phyloP scores from a whole-genome alignment of 73 alveolate species.

The Blepharisma stoltei region DNA sequence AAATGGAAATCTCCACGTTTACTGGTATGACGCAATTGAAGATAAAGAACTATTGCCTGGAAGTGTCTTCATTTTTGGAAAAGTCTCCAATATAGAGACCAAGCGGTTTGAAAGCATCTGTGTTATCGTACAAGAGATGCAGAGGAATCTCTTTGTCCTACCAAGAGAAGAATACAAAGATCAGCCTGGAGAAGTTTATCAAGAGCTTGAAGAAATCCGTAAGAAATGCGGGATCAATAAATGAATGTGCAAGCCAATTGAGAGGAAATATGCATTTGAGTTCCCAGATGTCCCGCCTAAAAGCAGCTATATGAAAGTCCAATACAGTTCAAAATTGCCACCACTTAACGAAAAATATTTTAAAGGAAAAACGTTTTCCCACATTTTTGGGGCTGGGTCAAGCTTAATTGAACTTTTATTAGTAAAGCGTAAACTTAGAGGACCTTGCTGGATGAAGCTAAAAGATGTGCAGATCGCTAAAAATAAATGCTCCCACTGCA shows the following conservation, averaged over 20 bases:
- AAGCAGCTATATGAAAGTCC: constrained; percentile 67
- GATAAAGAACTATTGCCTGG: constrained; percentile 58
- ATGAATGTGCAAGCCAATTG: constrained; percentile 65
- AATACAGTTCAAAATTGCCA: constrained; percentile 69
- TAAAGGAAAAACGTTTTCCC: constrained; percentile 66
- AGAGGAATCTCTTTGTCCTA: constrained; percentile 66
- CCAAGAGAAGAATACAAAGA: constrained; percentile 60
- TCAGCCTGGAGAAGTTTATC: constrained; percentile 47
- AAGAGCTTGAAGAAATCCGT: constrained; percentile 66
- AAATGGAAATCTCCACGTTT: constrained; percentile 64
- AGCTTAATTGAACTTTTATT: constrained; percentile 85
- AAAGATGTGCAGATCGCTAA: constrained; percentile 56
- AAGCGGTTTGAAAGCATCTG: constrained; percentile 62
- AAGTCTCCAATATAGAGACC: constrained; percentile 62
- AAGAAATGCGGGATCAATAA: constrained; percentile 42
- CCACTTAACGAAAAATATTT: constrained; percentile 49
- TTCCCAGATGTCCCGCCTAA: constrained; percentile 69
- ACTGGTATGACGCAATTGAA: constrained; percentile 91
- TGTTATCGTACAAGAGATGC: constrained; percentile 66
- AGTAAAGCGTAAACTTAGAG: constrained; percentile 79
- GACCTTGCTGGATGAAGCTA: constrained; percentile 95
- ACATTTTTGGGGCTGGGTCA: constrained; percentile 76
- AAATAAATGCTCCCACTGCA: constrained; percentile 70
- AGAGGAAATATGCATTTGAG: constrained; percentile 89
- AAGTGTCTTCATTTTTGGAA: constrained; percentile 73